A percentile compares a stretch with the other conserved stretches of the same genome.
phyloP scores from a whole-genome alignment of 1,284 basidiomycete species.

The Ustilago nuda region DNA sequence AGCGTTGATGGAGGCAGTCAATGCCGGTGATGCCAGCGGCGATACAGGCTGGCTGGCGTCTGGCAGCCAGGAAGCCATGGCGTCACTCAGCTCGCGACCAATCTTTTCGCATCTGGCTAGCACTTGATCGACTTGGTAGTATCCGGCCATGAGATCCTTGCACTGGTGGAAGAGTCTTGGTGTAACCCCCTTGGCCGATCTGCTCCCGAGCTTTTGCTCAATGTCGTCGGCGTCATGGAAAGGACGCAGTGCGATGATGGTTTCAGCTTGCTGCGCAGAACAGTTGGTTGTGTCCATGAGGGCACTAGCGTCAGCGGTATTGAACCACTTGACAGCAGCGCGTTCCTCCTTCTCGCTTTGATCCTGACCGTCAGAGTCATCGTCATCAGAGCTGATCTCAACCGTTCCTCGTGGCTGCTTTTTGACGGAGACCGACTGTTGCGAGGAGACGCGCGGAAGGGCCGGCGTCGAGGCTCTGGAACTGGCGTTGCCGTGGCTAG shows the following conservation, averaged over 20 bases:
- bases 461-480: conserved; percentile 31
- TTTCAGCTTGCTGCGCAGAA: conserved; percentile 81
- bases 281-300: conserved; percentile 92
- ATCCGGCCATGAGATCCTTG: conserved; percentile 84
- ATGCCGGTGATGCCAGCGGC: conserved; percentile 38
- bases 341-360: conserved; percentile 54
- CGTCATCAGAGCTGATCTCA: conserved; percentile 56
- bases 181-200: conserved; percentile 92
- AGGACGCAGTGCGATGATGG: conserved; percentile 83
- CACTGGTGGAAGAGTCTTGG: conserved; percentile 91
- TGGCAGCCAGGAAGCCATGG: conserved; percentile 81
- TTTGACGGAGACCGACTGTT: conserved; percentile 8
- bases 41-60: conserved; percentile 66
- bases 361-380: conserved; percentile 54
- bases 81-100: conserved; percentile 75
- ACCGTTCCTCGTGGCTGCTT: conserved; percentile 19
- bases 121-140: conserved; percentile 88
- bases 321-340: conserved; percentile 79
- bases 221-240: conserved; percentile 81
- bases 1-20: conserved; percentile 23
- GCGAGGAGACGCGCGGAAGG: conserved; percentile 20
- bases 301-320: conserved; percentile 78
- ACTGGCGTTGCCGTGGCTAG: conserved; percentile 15
- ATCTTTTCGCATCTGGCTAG: conserved; percentile 88
- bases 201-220: conserved; percentile 74